Evolutionary conservation across 345 rosid genomes (phyloP).

Genomic region (Gossypium anomalum): DNA sequence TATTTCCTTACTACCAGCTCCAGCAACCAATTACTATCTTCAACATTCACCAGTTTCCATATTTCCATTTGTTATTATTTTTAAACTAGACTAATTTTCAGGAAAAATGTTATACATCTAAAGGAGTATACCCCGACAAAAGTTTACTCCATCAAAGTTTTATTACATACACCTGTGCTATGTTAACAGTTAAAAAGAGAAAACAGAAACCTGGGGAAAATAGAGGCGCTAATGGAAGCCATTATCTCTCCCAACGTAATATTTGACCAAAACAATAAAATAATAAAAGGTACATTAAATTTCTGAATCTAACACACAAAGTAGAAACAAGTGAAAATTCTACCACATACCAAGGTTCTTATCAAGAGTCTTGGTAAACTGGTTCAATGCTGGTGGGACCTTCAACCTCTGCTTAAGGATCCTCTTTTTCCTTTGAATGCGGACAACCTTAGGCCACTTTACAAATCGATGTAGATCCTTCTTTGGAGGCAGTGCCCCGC

Average conservation of each 20-base stretch:
- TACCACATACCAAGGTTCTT: slow-evolving; percentile 43
- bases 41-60: not conserved
- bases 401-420: slow-evolving; percentile 48
- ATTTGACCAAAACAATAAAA: not conserved
- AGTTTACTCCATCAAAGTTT: not conserved
- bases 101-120: not conserved
- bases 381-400: slow-evolving; percentile 58
- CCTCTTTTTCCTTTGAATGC: slow-evolving; percentile 53
- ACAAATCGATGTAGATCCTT: slow-evolving; percentile 47
- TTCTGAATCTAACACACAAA: not conserved
- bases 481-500: slow-evolving; percentile 53
- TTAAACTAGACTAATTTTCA: not conserved
- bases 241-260: not conserved
- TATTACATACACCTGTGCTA: not conserved
- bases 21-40: not conserved
- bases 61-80: not conserved
- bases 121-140: not conserved
- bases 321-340: not conserved
- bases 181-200: not conserved
- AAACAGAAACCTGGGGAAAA: not conserved
- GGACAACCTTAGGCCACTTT: slow-evolving; percentile 55
- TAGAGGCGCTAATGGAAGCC: not conserved
- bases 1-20: not conserved
- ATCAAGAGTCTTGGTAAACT: slow-evolving; percentile 53
- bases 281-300: not conserved